Evolutionary conservation across 2,329 filamentous ascomycete genomes (phyloP), one percentile per base, ranked within the genome.

Genomic region (Arthrobotrys entomopaga): DNA sequence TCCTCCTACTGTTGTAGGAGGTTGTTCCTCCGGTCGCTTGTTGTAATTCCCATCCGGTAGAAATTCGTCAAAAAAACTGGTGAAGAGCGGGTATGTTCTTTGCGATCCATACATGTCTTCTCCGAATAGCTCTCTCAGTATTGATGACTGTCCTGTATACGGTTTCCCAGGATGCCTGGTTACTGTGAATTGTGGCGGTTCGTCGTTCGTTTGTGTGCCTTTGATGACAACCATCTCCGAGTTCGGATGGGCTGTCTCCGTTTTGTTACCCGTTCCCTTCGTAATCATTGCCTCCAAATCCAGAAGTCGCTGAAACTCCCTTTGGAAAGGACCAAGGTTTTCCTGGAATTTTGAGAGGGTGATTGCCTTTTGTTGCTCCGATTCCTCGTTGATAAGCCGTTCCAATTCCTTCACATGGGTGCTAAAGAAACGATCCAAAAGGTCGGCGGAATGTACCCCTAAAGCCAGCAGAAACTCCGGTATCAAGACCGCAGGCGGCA

Each of bases 31-130:
- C 29, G 54, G 50, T 40, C 70, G 63, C 38, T 54, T 22, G 16
- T 61, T 59, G 20, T 66, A 74, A 24, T 38, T 40, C 4, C 64
- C 70, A 42, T 74, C 70, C 15, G 70, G 70, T 15, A 74, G 54
- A 29, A 74, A 74, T 42, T 74, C 70, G n/a, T 74, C 70, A 43
- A 74, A 74, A 8, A 74, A 22, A n/a, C 57, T 66, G 15, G 70
- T 66, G 52, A 74, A 67, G 22, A 74, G 20, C 6, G 70, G 70
- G 16, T 64, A 57, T 15, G 52, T 75, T 29, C 70, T 29, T 34
- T 59, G 63, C 13, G 70, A 61, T 5, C 70, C 70, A 38, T 67
- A 75, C 70, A 75, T 75, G 22, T 64, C 63, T 42, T 75, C 70
- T 19, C 70, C 70, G 11, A 75, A 75, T 16, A 75, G 24, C 46